phyloP scores from a whole-genome alignment of 2,329 filamentous ascomycete species.

The Periconia digitata region DNA sequence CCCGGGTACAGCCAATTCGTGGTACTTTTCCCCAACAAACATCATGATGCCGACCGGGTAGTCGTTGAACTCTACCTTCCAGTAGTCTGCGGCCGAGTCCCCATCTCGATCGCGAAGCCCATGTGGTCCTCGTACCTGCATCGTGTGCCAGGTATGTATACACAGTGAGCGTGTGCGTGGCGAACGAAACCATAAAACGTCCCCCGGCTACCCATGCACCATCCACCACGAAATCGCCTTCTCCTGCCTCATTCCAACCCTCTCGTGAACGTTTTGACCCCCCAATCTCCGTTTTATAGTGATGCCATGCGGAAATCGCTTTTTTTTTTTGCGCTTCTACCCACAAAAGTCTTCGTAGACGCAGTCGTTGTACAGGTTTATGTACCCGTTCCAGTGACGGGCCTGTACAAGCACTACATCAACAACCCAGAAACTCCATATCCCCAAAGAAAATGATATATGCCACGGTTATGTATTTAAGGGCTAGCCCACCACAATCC shows the following conservation, averaged over 20 bases:
- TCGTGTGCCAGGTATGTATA: conserved; percentile 42
- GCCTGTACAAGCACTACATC: conserved; percentile 5
- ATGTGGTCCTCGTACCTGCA: conserved; percentile 46
- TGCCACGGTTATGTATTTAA: background rate
- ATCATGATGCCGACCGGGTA: conserved; percentile 49
- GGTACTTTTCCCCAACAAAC: conserved; percentile 50
- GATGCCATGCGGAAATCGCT: conserved; percentile 35
- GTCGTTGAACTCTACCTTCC: conserved; percentile 46
- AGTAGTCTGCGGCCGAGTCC: conserved; percentile 48
- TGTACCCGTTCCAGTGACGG: conserved; percentile 36
- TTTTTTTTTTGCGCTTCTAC: conserved; percentile 30
- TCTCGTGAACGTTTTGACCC: conserved; percentile 39
- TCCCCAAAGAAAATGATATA: background rate
- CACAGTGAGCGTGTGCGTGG: background rate
- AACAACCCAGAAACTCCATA: background rate
- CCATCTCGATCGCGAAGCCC: conserved; percentile 47
- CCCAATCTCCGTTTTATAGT: conserved; percentile 42
- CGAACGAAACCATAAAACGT: conserved; percentile 45
- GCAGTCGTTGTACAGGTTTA: conserved; percentile 39
- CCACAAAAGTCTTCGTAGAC: conserved; percentile 39
- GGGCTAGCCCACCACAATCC: conserved; percentile 30
- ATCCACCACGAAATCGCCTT: conserved; percentile 46
- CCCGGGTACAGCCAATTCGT: conserved; percentile 41
- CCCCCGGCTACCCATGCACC: conserved; percentile 50
- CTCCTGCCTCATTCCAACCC: conserved; percentile 20